These are phyloP conservation scores for Lunasporangiospora selenospora DNA, from an alignment of 192 early-diverging fungal species.

Conservation along the genomic window DNA sequence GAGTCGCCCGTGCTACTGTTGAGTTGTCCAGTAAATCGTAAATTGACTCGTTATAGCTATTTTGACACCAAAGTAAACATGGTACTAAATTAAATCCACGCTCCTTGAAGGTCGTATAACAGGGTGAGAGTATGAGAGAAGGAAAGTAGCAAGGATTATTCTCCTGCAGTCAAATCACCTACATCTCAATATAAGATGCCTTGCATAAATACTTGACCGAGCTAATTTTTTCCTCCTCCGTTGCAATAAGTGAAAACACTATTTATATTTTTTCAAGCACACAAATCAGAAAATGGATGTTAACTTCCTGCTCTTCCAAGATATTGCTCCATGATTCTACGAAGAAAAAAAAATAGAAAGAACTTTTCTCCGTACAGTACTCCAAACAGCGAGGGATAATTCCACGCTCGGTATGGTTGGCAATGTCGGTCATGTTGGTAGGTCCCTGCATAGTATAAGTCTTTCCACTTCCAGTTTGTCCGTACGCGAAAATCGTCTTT, in stretches of 20 bases:
- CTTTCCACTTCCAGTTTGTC: conserved; percentile 79
- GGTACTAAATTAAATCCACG: no score
- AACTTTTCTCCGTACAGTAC: conserved; percentile 38
- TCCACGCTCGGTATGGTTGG: conserved; percentile 70
- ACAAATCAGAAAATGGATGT: no score
- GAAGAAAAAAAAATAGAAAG: background rate
- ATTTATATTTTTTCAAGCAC: no score
- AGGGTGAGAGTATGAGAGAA: no score
- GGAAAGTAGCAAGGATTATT: no score
- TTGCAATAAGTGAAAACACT: conserved; percentile 63
- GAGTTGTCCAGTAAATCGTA: conserved; percentile 83
- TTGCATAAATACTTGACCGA: conserved; percentile 77
- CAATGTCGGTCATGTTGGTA: conserved; percentile 75
- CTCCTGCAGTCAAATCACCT: no score
- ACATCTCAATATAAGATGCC: conserved; percentile 91
- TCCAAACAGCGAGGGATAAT: conserved; percentile 70
- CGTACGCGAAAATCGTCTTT: conserved; percentile 75
- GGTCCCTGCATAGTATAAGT: conserved; percentile 83
- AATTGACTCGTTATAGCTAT: conserved; percentile 89
- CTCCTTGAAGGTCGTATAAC: no score
- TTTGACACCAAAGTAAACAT: no score
- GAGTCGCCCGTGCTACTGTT: conserved; percentile 58
- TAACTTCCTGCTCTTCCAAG: no score
- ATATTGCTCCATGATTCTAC: no score
- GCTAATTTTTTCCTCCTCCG: conserved; percentile 55